Base-by-base conservation (phyloP, 2,329 filamentous ascomycete genomes). In the Rasamsonia emersonii region DNA sequence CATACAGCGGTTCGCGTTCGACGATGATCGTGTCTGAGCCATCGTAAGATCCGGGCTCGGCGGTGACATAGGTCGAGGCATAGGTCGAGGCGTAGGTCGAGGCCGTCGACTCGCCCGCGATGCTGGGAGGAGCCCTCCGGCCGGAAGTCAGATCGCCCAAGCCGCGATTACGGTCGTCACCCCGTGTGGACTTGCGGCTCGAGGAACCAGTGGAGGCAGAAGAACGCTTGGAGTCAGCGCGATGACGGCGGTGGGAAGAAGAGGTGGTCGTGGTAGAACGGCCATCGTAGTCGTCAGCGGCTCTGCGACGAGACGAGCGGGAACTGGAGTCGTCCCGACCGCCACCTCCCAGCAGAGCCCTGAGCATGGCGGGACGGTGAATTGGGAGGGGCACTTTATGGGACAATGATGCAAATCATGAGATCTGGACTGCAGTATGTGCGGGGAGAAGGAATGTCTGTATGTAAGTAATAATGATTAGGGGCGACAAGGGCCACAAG, bases 91-190 rank as follows among this genome's bases (percentile, higher is more conserved):
- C 53, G 55, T 11, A 44, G 28, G n/a, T n/a, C n/a, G 36, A 28
- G 4, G 32, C 34, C 9, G 11, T 23, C 10, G 36, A 38, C 14
- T 38, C 36, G 10, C 24, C 36, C 5, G 33, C 28, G 11, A 35
- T 29, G 14, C 36, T n/a, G n/a, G n/a, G n/a, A n/a, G n/a, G n/a
- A n/a, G n/a, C n/a, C n/a, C n/a, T 42, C 25, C 47, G 32, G 33
- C 54, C 52, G 33, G 44, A 35, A 13, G 47, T 43, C 41, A 55
- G 37, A 40, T 59, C 55, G 32, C 50, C 54, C 42, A 59, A 44
- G 35, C 53, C 58, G 33, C 58, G 55, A 35, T 59, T 60, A 58
- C 61, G 61, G 54, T 64, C 61, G 56, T 65, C 62, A 61, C 57
- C 56, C 54, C 60, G 58, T 53, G 61, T 48, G 35, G 59, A 54